Conservation (phyloP, 108 stramenopile genomes). For the Schizochytrium sp. region DNA sequence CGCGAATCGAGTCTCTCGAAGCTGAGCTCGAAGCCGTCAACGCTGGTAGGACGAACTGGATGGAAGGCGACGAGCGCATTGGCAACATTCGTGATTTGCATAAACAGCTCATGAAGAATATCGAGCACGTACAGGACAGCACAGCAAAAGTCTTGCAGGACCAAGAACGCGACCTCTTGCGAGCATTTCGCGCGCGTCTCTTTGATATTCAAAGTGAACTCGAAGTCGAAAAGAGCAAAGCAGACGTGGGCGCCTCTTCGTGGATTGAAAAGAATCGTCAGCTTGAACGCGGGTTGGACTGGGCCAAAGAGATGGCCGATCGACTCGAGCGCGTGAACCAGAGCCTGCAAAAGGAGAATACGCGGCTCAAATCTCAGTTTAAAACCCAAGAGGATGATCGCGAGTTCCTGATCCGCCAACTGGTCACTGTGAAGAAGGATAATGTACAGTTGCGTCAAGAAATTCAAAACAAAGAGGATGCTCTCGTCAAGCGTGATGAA, state of each 20-base stretch:
- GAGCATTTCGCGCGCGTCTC: constrained; percentile 52
- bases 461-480: constrained; percentile 25
- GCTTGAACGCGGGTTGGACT: constrained; percentile 53
- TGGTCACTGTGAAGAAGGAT: constrained; percentile 54
- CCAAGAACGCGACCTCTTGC: constrained; percentile 50
- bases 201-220: constrained; percentile 59
- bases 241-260: constrained; percentile 44
- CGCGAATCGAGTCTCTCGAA: constrained; percentile 47
- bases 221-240: constrained; percentile 46
- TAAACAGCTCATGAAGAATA: constrained; percentile 29
- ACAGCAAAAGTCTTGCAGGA: constrained; percentile 55
- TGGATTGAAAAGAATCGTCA: constrained; percentile 46
- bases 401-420: constrained; percentile 52
- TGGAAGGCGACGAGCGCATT: constrained; percentile 12
- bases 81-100: background rate
- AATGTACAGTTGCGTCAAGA: constrained; percentile 46
- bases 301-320: constrained; percentile 54
- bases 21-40: constrained; percentile 33
- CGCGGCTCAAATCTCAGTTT: constrained; percentile 43
- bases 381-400: constrained; percentile 54
- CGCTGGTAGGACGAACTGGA: background rate
- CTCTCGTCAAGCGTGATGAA: constrained; percentile 24
- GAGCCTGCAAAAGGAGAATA: constrained; percentile 37
- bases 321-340: constrained; percentile 46
- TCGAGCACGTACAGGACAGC: constrained; percentile 49